Evolutionary conservation across 192 early-diverging fungal genomes (phyloP).

Genomic region (Funneliformis geosporum): DNA sequence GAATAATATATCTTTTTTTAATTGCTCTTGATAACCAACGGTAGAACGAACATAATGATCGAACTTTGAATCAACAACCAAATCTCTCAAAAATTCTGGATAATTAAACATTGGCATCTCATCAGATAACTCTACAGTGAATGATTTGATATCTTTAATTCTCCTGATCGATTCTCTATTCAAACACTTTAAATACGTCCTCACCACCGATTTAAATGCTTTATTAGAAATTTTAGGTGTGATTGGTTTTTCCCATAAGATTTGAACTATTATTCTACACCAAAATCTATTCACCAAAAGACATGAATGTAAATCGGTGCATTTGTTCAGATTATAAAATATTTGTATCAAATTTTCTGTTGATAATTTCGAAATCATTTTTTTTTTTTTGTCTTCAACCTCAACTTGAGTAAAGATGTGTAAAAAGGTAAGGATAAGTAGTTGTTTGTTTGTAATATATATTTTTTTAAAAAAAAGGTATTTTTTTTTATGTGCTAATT

Average conservation of each 20-base stretch:
- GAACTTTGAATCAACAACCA: not conserved
- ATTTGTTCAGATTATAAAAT: not conserved
- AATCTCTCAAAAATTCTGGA: not conserved
- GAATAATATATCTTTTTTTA: not conserved
- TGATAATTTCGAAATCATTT: not conserved
- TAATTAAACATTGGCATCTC: not conserved
- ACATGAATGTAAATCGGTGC: not conserved
- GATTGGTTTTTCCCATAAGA: not conserved
- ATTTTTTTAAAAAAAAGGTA: no score
- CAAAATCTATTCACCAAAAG: not conserved
- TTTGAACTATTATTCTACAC: not conserved
- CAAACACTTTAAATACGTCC: not conserved
- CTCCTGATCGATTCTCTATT: not conserved
- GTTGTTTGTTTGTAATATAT: no score
- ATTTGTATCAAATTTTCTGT: not conserved
- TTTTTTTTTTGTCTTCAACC: not conserved
- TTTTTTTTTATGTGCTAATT: no score
- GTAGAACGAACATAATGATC: not conserved
- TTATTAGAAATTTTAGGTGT: not conserved
- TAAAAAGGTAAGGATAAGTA: no score
- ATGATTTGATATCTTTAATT: not conserved
- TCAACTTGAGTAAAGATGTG: not conserved
- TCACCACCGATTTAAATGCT: not conserved
- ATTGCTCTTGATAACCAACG: not conserved
- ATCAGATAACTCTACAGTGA: not conserved